A percentile compares a stretch with the other conserved stretches of the same genome.
Evolutionary conservation across 352 stramenopile genomes (phyloP).

Genomic region (Phytophthora brassicae): DNA sequence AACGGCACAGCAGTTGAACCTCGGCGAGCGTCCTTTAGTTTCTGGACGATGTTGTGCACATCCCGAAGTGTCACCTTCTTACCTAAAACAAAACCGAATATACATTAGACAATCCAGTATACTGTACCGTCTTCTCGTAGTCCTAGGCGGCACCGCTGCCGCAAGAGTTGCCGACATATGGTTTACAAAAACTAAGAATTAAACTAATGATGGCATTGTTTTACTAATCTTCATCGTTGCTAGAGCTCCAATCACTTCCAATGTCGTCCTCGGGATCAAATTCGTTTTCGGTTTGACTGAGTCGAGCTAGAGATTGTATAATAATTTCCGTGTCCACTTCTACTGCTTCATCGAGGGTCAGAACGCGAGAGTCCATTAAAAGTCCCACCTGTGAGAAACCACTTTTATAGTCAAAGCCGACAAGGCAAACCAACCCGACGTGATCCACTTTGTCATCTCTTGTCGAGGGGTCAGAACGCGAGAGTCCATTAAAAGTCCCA

Average conservation of each 20-base stretch:
- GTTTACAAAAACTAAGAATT: background rate
- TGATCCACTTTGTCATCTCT: slow-evolving; percentile 9
- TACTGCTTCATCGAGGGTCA: background rate
- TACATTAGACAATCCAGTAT: too few relatives aligned
- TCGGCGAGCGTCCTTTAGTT: too few relatives aligned
- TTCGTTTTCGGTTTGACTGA: background rate
- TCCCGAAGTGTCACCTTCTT: too few relatives aligned
- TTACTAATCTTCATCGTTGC: slow-evolving; percentile 3
- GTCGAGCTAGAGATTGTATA: background rate
- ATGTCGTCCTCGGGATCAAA: slow-evolving; percentile 4
- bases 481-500: slow-evolving; percentile 3
- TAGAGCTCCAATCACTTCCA: background rate
- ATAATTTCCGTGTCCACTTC: background rate
- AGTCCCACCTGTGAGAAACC: slow-evolving; percentile 1
- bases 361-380: slow-evolving; percentile 2
- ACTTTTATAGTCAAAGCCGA: background rate
- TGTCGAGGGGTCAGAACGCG: slow-evolving; percentile 1
- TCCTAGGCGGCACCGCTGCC: background rate
- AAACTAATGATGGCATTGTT: background rate
- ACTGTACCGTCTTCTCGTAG: slow-evolving; percentile 8
- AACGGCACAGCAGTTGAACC: too few relatives aligned
- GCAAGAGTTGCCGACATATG: background rate
- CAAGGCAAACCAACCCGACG: slow-evolving; percentile 2
- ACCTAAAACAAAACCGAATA: too few relatives aligned
- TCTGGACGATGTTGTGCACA: too few relatives aligned